Conservation (phyloP, 2,329 filamentous ascomycete genomes). For the Aspergillus piperis region DNA sequence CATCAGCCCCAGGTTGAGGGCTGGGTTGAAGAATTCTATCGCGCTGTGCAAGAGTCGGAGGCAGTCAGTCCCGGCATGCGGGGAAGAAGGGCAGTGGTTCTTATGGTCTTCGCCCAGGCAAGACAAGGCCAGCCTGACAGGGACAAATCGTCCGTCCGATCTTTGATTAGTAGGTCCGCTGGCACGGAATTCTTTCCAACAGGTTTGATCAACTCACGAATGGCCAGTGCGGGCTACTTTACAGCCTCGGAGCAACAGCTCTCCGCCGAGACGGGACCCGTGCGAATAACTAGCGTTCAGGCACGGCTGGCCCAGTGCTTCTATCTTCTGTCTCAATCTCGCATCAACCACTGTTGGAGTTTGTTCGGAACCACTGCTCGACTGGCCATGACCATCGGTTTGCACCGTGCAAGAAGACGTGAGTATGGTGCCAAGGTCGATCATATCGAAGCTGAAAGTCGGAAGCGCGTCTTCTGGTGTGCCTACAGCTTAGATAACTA, state of each 20-base stretch:
- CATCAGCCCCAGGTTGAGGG: constrained; percentile 18
- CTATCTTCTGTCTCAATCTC: constrained; percentile 35
- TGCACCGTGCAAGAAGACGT: constrained; percentile 24
- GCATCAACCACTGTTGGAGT: constrained; percentile 40
- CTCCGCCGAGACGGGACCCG: constrained; percentile 33
- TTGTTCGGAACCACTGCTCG: constrained; percentile 36
- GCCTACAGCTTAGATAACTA: constrained; percentile 24
- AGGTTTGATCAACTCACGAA: not conserved
- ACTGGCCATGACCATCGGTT: constrained; percentile 36
- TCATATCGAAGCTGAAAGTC: constrained; percentile 19
- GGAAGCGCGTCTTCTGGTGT: constrained; percentile 23
- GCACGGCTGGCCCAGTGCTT: constrained; percentile 43
- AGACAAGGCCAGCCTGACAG: constrained; percentile 44
- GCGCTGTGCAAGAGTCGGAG: constrained; percentile 1
- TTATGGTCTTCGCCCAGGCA: constrained; percentile 58
- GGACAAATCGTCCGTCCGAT: constrained; percentile 20
- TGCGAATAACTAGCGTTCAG: constrained; percentile 41
- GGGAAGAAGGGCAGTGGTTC: constrained; percentile 47
- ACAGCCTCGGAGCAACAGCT: constrained; percentile 33
- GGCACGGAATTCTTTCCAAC: not conserved
- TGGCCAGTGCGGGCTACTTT: constrained; percentile 22
- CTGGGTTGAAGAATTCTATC: constrained; percentile 23
- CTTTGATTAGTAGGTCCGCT: constrained; percentile 14
- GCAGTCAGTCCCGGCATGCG: constrained; percentile 7
- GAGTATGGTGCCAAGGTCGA: constrained; percentile 10